These are phyloP conservation scores for Blastomyces silverae DNA, from an alignment of 2,329 filamentous ascomycete genomes.

Conservation along the genomic window DNA sequence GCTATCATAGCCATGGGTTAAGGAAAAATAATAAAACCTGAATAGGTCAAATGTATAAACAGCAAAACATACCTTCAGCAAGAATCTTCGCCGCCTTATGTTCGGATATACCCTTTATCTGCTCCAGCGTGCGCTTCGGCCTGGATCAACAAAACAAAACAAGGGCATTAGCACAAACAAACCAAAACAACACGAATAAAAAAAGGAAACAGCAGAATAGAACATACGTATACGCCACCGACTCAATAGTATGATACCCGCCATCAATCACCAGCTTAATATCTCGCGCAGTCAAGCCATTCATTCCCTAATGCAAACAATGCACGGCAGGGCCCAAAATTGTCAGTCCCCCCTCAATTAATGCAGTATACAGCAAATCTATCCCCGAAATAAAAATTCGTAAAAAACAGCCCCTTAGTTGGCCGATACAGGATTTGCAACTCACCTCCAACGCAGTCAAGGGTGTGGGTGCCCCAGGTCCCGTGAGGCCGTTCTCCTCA, in stretches of 20 bases:
- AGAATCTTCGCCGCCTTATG: slow-evolving; percentile 91
- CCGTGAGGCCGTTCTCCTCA: slow-evolving; percentile 67
- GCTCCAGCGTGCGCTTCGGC: slow-evolving; percentile 69
- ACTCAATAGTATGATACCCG: slow-evolving; percentile 91
- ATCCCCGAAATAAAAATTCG: background rate
- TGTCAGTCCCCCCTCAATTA: background rate
- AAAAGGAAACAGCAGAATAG: background rate
- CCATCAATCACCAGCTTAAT: slow-evolving; percentile 89
- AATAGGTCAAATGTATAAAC: background rate
- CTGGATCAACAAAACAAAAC: slow-evolving; percentile 33
- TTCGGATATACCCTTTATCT: slow-evolving; percentile 97
- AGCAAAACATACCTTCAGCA: slow-evolving; percentile 60
- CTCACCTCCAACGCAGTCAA: slow-evolving; percentile 75
- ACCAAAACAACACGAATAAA: background rate
- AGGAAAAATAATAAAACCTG: background rate
- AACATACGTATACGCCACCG: slow-evolving; percentile 80
- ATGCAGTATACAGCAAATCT: background rate
- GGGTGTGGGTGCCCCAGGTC: slow-evolving; percentile 89
- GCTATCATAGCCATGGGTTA: no score
- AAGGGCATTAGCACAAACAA: background rate
- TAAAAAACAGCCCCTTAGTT: background rate
- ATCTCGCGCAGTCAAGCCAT: slow-evolving; percentile 87
- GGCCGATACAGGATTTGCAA: background rate
- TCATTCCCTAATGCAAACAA: slow-evolving; percentile 59
- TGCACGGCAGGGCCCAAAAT: background rate